A percentile compares a stretch with the other conserved stretches of the same genome.
phyloP scores from a whole-genome alignment of 1,284 basidiomycete genomes.

The Stygiomarasmius scandens region DNA sequence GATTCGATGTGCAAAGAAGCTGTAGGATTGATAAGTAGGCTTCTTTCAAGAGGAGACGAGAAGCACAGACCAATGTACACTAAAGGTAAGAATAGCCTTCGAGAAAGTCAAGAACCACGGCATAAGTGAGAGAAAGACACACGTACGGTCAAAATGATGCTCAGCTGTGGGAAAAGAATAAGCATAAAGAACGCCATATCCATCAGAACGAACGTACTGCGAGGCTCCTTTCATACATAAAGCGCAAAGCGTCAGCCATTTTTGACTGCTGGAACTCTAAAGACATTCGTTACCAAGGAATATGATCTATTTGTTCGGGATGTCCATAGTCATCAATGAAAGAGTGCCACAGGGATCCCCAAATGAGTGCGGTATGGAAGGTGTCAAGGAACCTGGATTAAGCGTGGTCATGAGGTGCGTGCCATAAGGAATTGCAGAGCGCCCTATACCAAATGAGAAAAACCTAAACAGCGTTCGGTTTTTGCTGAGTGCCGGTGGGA shows the following conservation, averaged over 20 bases:
- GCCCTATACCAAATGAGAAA: slow-evolving; percentile 28
- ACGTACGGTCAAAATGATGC: slow-evolving; percentile 7
- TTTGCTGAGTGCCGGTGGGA: neutral
- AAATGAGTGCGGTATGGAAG: slow-evolving; percentile 39
- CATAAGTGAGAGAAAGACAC: neutral
- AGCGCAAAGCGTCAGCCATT: neutral
- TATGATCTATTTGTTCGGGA: slow-evolving; percentile 30
- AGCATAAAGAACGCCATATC: neutral
- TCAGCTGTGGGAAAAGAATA: neutral
- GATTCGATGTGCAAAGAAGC: slow-evolving; percentile 11
- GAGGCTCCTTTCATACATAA: slow-evolving; percentile 35
- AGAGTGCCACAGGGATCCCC: slow-evolving; percentile 39
- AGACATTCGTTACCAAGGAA: slow-evolving; percentile 36
- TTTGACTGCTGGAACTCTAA: neutral
- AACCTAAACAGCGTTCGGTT: slow-evolving; percentile 23
- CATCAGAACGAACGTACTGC: slow-evolving; percentile 35
- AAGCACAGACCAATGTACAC: slow-evolving; percentile 9
- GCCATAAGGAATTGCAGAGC: too few relatives aligned
- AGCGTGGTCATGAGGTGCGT: too few relatives aligned
- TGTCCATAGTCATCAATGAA: slow-evolving; percentile 42
- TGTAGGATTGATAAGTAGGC: too few relatives aligned
- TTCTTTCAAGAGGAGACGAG: neutral
- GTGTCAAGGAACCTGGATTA: slow-evolving; percentile 39
- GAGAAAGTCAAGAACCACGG: neutral
- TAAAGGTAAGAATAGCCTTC: slow-evolving; percentile 8